These are phyloP conservation scores for Zygosaccharomyces siamensis DNA, from an alignment of 805 yeast species.

Conservation along the genomic window DNA sequence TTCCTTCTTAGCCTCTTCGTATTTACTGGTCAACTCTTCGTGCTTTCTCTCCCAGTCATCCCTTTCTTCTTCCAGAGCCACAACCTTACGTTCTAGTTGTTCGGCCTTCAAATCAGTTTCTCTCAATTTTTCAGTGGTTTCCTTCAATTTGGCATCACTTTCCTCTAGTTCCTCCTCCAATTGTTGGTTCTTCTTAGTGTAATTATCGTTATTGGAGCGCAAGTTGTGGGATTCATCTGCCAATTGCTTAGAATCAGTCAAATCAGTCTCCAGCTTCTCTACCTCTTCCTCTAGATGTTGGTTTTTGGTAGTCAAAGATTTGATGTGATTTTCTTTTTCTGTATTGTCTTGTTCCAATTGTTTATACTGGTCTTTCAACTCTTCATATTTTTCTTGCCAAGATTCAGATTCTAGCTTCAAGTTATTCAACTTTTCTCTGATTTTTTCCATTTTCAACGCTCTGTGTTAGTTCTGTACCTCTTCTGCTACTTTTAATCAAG, in stretches of 20 bases:
- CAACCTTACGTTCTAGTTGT: constrained; percentile 89
- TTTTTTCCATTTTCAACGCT: constrained; percentile 46
- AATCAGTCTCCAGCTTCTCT: constrained; percentile 46
- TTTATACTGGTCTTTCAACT: constrained; percentile 72
- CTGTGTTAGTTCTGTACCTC: neutral
- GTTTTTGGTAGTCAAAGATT: constrained; percentile 87
- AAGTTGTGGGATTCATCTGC: constrained; percentile 89
- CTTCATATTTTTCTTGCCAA: constrained; percentile 97
- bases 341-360: constrained; percentile 86
- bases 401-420: constrained; percentile 92
- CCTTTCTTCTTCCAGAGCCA: constrained; percentile 87
- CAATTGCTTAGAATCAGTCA: constrained; percentile 53
- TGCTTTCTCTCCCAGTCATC: constrained; percentile 85
- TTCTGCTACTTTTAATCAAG: neutral
- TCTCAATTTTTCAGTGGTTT: constrained; percentile 88
- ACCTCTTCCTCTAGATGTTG: constrained; percentile 78
- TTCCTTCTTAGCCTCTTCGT: constrained; percentile 82
- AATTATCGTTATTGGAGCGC: constrained; percentile 84
- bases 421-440: constrained; percentile 72
- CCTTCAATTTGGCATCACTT: constrained; percentile 85
- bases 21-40: constrained; percentile 80
- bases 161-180: constrained; percentile 89
- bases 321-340: constrained; percentile 93
- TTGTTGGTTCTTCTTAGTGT: constrained; percentile 81
- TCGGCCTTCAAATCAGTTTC: constrained; percentile 95